Evolutionary conservation across 768 basidiomycete species (phyloP).

Genomic region (Boletus rubropictus): DNA sequence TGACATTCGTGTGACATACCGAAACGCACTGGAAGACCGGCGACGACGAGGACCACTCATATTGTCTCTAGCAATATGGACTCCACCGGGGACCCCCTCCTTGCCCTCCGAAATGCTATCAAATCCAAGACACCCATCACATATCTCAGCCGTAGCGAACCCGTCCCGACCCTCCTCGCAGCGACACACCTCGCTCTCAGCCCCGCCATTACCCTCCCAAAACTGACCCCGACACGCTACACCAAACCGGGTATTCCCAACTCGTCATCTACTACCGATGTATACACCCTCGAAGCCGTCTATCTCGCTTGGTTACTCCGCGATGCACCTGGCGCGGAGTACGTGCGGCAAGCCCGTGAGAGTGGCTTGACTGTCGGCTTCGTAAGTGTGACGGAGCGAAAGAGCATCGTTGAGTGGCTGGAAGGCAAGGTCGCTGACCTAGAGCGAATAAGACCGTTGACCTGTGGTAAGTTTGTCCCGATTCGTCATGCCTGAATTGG

Average conservation of each 20-base stretch:
- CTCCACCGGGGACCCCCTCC: constrained; percentile 41
- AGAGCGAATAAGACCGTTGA: constrained; percentile 22
- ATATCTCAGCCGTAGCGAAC: constrained; percentile 36
- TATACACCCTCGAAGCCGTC: constrained; percentile 76
- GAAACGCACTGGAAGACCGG: too few species aligned
- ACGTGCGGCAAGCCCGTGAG: constrained; percentile 81
- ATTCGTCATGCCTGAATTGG: not conserved
- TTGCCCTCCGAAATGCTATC: constrained; percentile 58
- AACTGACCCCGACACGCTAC: constrained; percentile 73
- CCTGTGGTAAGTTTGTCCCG: constrained; percentile 15
- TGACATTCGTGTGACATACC: too few species aligned
- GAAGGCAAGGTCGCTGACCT: constrained; percentile 43
- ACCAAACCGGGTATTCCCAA: constrained; percentile 50
- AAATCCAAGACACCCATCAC: constrained; percentile 47
- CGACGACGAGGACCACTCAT: too few species aligned
- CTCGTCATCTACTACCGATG: constrained; percentile 37
- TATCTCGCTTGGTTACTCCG: constrained; percentile 78
- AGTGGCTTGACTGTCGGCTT: constrained; percentile 66
- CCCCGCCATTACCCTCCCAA: constrained; percentile 50
- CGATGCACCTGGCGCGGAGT: constrained; percentile 74
- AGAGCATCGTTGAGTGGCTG: constrained; percentile 81
- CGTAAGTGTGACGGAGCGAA: constrained; percentile 84
- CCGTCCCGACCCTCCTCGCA: constrained; percentile 43
- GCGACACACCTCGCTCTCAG: constrained; percentile 65
- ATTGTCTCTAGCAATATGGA: too few species aligned